Evolutionary conservation across 2,329 filamentous ascomycete genomes (phyloP).

Genomic region (Cucurbitaria berberidis): DNA sequence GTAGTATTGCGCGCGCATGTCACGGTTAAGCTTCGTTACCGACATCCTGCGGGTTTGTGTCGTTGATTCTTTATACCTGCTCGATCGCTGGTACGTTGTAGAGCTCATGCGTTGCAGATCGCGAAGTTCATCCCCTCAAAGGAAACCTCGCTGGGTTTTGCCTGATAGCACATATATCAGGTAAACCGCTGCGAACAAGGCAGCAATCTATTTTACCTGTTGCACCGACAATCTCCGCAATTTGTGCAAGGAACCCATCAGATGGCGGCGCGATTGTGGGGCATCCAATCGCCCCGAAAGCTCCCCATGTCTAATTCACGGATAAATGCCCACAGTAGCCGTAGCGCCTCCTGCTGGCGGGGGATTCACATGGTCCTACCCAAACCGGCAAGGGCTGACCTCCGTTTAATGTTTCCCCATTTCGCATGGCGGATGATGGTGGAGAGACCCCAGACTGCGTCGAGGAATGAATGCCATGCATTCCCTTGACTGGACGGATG

Average conservation of each 20-base stretch:
- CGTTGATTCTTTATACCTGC: not conserved
- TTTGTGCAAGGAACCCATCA: slow-evolving; percentile 11
- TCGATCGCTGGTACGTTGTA: not conserved
- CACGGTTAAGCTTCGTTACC: not conserved
- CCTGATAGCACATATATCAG: not conserved
- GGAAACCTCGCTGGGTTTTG: not conserved
- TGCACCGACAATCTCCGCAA: slow-evolving; percentile 3
- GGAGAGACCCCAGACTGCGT: slow-evolving; percentile 7
- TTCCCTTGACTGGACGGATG: slow-evolving; percentile 22
- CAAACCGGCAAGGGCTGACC: slow-evolving; percentile 4
- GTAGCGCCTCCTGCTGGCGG: slow-evolving; percentile 14
- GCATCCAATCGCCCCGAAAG: slow-evolving; percentile 12
- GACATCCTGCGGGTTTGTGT: not conserved
- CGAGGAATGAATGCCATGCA: slow-evolving; percentile 5
- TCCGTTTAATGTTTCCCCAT: slow-evolving; percentile 3
- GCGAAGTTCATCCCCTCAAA: not conserved
- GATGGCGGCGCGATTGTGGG: slow-evolving; percentile 13
- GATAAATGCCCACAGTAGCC: slow-evolving; percentile 27
- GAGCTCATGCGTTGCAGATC: not conserved
- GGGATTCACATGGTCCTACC: slow-evolving; percentile 1
- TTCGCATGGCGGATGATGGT: not conserved
- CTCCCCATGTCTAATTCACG: slow-evolving; percentile 18
- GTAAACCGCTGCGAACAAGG: not conserved
- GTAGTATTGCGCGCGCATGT: not conserved
- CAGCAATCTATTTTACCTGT: slow-evolving; percentile 6